These are phyloP conservation scores for Pseudocercospora macadamiae DNA, from an alignment of 2,329 filamentous ascomycete species.

Conservation along the genomic window DNA sequence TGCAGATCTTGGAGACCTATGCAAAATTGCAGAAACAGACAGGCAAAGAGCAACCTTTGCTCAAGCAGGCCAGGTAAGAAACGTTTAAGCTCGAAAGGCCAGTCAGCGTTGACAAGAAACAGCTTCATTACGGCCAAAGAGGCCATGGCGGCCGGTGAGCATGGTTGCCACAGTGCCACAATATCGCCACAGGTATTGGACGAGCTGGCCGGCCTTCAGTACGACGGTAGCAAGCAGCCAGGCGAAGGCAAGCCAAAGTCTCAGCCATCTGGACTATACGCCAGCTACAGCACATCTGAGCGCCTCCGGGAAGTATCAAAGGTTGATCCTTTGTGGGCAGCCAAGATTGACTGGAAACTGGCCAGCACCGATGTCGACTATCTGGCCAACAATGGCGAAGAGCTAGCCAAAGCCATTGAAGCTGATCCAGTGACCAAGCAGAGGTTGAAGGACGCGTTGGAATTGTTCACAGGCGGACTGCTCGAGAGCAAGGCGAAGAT, in stretches of 20 bases:
- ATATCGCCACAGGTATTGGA: constrained; percentile 58
- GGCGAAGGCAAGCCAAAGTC: constrained; percentile 23
- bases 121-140: constrained; percentile 62
- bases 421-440: constrained; percentile 23
- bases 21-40: constrained; percentile 12
- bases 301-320: constrained; percentile 23
- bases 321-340: constrained; percentile 20
- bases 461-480: constrained; percentile 25
- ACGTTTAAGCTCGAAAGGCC: too few species aligned
- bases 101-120: constrained; percentile 52
- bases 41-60: constrained; percentile 42
- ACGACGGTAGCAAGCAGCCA: constrained; percentile 23
- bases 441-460: constrained; percentile 25
- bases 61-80: constrained; percentile 24
- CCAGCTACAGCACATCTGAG: constrained; percentile 17
- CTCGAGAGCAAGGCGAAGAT: constrained; percentile 28
- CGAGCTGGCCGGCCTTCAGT: constrained; percentile 31
- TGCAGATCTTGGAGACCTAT: constrained; percentile 27
- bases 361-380: constrained; percentile 24
- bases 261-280: constrained; percentile 18
- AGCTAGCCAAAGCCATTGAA: constrained; percentile 23
- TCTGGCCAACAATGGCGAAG: constrained; percentile 24
- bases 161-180: constrained; percentile 61
- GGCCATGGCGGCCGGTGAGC: constrained; percentile 57
- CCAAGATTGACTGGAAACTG: constrained; percentile 9